These are phyloP conservation scores for Boletus fagicola DNA, from an alignment of 768 basidiomycete species.

Conservation along the genomic window DNA sequence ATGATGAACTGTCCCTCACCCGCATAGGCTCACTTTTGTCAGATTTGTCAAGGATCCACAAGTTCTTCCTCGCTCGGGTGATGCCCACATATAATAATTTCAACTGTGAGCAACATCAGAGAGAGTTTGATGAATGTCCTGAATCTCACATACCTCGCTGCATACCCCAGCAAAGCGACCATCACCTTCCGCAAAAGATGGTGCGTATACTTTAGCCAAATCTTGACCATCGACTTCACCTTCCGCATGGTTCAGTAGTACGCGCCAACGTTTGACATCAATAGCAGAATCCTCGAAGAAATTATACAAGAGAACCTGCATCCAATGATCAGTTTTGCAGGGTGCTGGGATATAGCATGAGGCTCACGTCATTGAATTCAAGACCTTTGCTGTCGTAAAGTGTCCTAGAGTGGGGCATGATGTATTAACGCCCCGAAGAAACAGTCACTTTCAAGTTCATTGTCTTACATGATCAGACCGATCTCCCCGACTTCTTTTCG, in stretches of 20 bases:
- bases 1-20: conserved; percentile 29
- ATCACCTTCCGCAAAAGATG: conserved; percentile 45
- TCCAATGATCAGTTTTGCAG: background rate
- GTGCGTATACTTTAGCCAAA: conserved; percentile 31
- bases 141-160: conserved; percentile 45
- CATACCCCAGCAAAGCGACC: conserved; percentile 54
- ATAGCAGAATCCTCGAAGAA: conserved; percentile 67
- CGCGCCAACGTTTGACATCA: conserved; percentile 55
- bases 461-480: conserved; percentile 54
- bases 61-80: conserved; percentile 46
- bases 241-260: conserved; percentile 46
- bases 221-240: conserved; percentile 16
- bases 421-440: background rate
- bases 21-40: conserved; percentile 54
- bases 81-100: conserved; percentile 71
- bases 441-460: rapidly evolving
- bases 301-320: conserved; percentile 68
- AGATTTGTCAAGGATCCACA: too few species aligned
- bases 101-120: conserved; percentile 38
- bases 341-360: background rate
- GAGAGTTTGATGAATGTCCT: background rate
- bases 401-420: conserved; percentile 20
- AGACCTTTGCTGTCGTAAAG: conserved; percentile 35
- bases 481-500: conserved; percentile 53
- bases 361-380: conserved; percentile 22